phyloP scores from a whole-genome alignment of 768 basidiomycete genomes.

The Agrocybe chaxingu region DNA sequence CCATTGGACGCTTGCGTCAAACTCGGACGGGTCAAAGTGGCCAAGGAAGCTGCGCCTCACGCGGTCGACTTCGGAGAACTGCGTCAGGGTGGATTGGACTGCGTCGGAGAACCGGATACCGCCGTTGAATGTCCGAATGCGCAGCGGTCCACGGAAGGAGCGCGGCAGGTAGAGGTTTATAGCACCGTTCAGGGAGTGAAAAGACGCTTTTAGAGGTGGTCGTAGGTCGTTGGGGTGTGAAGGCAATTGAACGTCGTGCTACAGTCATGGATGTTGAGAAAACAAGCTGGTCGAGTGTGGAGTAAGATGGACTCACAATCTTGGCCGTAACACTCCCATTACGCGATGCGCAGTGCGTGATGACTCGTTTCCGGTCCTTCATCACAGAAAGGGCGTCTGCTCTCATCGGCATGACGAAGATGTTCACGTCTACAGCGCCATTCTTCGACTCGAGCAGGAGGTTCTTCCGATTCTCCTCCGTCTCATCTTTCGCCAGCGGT shows the following conservation, averaged over 20 bases:
- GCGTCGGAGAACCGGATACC: slow-evolving; percentile 25
- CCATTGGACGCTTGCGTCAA: slow-evolving; percentile 22
- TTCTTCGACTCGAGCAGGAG: slow-evolving; percentile 29
- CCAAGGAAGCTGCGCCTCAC: slow-evolving; percentile 35
- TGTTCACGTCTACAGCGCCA: slow-evolving; percentile 33
- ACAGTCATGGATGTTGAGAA: not conserved
- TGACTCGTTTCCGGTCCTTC: slow-evolving; percentile 9
- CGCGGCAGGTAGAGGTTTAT: slow-evolving; percentile 34
- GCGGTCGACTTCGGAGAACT: slow-evolving; percentile 28
- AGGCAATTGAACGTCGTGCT: slow-evolving; percentile 15
- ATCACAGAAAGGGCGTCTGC: not conserved
- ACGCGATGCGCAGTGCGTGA: slow-evolving; percentile 15
- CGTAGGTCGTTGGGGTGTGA: slow-evolving; percentile 10
- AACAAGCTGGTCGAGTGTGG: not conserved
- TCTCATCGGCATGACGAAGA: slow-evolving; percentile 27
- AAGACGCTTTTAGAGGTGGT: slow-evolving; percentile 20
- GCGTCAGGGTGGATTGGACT: slow-evolving; percentile 20
- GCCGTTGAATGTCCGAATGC: slow-evolving; percentile 25
- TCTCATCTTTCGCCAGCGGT: slow-evolving; percentile 30
- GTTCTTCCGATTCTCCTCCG: slow-evolving; percentile 37
- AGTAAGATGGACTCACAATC: slow-evolving; percentile 7
- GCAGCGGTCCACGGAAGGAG: slow-evolving; percentile 34
- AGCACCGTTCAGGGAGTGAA: slow-evolving; percentile 24
- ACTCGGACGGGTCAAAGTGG: slow-evolving; percentile 19
- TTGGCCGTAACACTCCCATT: slow-evolving; percentile 25